Base-by-base conservation (phyloP, 164 flowering plant genomes). In the Santalum album region DNA sequence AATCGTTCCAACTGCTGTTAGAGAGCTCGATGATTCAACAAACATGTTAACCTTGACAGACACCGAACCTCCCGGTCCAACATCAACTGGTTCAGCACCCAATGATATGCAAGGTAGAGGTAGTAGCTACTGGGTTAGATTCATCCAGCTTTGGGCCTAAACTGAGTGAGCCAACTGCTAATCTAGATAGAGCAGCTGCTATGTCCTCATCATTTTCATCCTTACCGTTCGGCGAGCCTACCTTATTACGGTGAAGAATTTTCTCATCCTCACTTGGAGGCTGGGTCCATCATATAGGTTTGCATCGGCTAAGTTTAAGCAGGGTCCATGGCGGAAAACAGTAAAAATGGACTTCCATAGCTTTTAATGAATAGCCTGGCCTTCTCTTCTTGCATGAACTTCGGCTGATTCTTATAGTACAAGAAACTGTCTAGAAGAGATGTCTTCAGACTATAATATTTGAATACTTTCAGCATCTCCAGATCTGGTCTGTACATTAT, bases 401-500 rank as follows among this genome's bases (percentile, higher is more conserved):
- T 79, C 70, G 81, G 81, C 12, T 87, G 78, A 11, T 65, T 73
- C 67, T 86, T 90, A 58, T 86, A 84, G 54, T 72, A 86, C 60
- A 63, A 62, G 35, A 86, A 82, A 57, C 84, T 92, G 68, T 87
- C 91, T 12, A 87, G 75, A 43, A 87, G 38, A 32, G 86, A 82
- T 22, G 87, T 81, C 66, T 69, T 78, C 23, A 36, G 17, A 22
- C 58, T 11, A 50, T 75, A 65, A 36, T 71, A 69, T 66, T 83
- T 84, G 61, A 82, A 84, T 26, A 87, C 78, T 49, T 69, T 81
- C 62, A 87, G 68, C 86, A 85, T 80, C 70, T 81, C 90, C 51
- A 75, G 16, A n/a, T 92, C 96, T 62, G 78, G 81, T 67, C 57
- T 75, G 56, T 7, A 62, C 60, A 58, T 50, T 49, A 91, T 72